Percentiles rank a stretch among this genome's conserved stretches.
Evolutionary conservation across 495 filamentous ascomycete species (phyloP).

Genomic region (Podospora conica): DNA sequence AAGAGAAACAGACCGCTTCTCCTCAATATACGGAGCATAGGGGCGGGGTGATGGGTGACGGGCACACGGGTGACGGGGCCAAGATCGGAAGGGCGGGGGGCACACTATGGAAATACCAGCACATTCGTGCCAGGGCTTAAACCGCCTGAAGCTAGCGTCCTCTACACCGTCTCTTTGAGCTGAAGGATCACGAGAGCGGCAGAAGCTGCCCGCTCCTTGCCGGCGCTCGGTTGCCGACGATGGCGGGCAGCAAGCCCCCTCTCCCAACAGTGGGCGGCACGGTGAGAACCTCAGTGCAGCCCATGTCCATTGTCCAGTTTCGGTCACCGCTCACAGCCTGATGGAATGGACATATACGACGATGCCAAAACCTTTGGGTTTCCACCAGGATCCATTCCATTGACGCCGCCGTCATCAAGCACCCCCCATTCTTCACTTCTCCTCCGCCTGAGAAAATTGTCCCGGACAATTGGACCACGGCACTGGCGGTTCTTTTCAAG

Average conservation of each 20-base stretch:
- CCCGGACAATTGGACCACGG: neutral
- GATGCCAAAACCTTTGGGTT: too few relatives aligned
- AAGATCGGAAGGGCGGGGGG: neutral
- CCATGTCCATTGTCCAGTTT: too few relatives aligned
- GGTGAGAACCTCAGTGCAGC: neutral
- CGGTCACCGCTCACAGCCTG: neutral
- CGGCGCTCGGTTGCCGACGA: neutral
- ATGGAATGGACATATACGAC: too few relatives aligned
- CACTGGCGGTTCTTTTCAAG: neutral
- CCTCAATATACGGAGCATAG: neutral
- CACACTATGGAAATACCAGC: slow-evolving; percentile 2
- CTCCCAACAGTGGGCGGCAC: neutral
- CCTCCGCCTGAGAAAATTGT: too few relatives aligned
- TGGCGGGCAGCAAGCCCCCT: neutral
- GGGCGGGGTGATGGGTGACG: neutral
- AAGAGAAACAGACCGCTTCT: neutral
- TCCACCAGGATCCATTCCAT: too few relatives aligned
- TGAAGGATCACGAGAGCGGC: slow-evolving; percentile 11
- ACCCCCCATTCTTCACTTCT: neutral
- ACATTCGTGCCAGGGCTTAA: neutral
- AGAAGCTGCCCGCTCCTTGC: neutral
- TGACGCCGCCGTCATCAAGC: neutral
- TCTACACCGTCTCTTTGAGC: slow-evolving; percentile 7
- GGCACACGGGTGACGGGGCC: too few relatives aligned
- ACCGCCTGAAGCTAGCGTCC: neutral